Percentiles rank a stretch among this genome's conserved stretches.
Evolutionary conservation across 306 rosid genomes (phyloP).

Genomic region (Sicyos baderoa): DNA sequence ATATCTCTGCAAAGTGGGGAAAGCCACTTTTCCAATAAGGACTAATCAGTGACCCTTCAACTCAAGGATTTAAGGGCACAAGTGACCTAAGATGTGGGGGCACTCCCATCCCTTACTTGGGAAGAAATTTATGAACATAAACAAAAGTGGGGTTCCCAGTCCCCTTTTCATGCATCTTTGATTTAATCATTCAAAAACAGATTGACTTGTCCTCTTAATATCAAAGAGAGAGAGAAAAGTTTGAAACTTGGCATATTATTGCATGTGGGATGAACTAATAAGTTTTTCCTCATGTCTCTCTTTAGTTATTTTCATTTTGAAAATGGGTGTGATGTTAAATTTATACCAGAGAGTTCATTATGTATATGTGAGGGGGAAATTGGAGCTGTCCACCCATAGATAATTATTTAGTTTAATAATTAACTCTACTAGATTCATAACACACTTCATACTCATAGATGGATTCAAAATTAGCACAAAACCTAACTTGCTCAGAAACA

Average conservation of each 20-base stretch:
- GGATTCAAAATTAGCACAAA: too few species aligned
- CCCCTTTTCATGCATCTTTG: conserved; percentile 15
- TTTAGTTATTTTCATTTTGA: conserved; percentile 18
- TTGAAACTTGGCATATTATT: background rate
- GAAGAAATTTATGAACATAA: conserved; percentile 14
- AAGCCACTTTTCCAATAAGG: conserved; percentile 23
- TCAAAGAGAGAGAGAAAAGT: background rate
- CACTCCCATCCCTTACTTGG: too few species aligned
- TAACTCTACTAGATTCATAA: too few species aligned
- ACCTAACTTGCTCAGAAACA: too few species aligned
- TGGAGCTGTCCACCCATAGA: too few species aligned
- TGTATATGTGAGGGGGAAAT: background rate
- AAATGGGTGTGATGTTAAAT: conserved; percentile 15
- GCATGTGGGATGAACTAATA: conserved; percentile 27
- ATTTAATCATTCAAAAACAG: background rate
- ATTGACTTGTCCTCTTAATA: conserved; percentile 10
- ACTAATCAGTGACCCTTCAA: conserved; percentile 6
- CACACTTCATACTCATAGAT: too few species aligned
- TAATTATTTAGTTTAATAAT: too few species aligned
- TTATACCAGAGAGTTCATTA: background rate
- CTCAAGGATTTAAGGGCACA: conserved; percentile 19
- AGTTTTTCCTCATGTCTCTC: conserved; percentile 15
- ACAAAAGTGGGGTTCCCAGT: conserved; percentile 14
- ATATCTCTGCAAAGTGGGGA: conserved; percentile 22
- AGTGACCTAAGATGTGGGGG: conserved; percentile 1